A percentile compares a stretch with the other conserved stretches of the same genome.
These are phyloP conservation scores for Aspergillus quadricinctus DNA, from an alignment of 2,329 filamentous ascomycete genomes.

Conservation along the genomic window DNA sequence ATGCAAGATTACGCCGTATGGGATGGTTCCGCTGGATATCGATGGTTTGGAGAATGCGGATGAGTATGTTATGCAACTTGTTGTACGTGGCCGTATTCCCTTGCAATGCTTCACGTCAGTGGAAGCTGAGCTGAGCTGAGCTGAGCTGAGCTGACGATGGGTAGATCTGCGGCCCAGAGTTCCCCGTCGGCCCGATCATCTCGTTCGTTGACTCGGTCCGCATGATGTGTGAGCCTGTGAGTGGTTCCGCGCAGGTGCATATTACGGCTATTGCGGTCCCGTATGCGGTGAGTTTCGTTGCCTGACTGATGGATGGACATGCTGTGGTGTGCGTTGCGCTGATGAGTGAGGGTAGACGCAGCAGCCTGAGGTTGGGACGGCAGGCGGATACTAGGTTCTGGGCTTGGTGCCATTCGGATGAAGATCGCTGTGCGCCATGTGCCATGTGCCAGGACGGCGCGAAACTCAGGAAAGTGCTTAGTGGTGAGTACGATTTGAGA, in stretches of 20 bases:
- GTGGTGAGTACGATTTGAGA: neutral
- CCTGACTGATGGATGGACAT: no score
- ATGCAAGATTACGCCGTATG: neutral
- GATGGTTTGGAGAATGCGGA: neutral
- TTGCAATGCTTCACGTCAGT: no score
- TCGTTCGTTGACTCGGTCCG: neutral
- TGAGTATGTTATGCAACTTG: neutral
- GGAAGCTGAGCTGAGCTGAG: no score
- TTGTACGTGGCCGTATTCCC: neutral
- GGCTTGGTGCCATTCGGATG: neutral
- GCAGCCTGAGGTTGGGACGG: neutral
- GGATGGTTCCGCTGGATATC: neutral
- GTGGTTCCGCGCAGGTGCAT: neutral
- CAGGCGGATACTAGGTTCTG: neutral
- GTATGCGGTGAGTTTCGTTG: no score
- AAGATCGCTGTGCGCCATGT: neutral
- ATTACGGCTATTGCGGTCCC: neutral
- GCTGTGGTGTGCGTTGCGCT: no score
- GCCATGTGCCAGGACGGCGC: neutral
- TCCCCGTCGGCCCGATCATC: neutral
- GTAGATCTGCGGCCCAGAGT: neutral
- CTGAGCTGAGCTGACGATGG: no score
- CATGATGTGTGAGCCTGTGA: neutral
- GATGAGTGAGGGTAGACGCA: neutral
- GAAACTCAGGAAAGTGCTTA: neutral